Base-by-base conservation (phyloP, 345 rosid species). In the Salix suchowensis region DNA sequence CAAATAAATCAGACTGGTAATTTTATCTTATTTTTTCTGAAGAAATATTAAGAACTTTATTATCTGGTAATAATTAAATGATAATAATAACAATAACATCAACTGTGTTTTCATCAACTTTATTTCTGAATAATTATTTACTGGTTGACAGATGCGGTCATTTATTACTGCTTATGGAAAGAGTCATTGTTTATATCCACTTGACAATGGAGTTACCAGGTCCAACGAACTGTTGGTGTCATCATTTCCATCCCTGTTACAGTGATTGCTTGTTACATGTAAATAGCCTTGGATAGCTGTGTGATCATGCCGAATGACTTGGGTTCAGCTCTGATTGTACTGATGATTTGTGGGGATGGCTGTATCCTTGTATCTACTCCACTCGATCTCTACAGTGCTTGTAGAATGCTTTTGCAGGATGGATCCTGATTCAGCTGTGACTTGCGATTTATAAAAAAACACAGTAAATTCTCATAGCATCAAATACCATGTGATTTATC, bases 71-170 rank as follows among this genome's bases (percentile, higher is more conserved):
- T 5, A 5, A 36, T 36, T 34, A 34, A 36, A 36, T 36, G 0
- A 4, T 5, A 5, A 36, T 4, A 36, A 5, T 0, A 34, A 4
- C 0, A 34, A 28, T 0, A 28, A 28, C 2, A 28, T 1, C 30
- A 28, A 36, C 37, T 36, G 37, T 5, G 0, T 36, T 36, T 36
- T 36, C 1, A 36, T 36, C 37, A 26, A 28, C 30, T 28, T 28
- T 28, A 28, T 26, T 26, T 26, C 26, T 26, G 26, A 28, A 32
- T 32, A 32, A 32, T 32, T 32, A 32, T 32, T 32, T 32, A 32
- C 32, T 32, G 34, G 0, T 32, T 23, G 62, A 21, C n/a, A n/a
- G 62, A 9, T n/a, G 11, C 9, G 11, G 1, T 30, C 39, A 26
- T 26, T 15, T 65, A 30, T 64, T 15, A 18, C 21, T 21, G 62